Percentiles rank a stretch among this genome's conserved stretches.
Evolutionary conservation across 352 stramenopile species (phyloP).

Genomic region (Pythium vanterpoolii): DNA sequence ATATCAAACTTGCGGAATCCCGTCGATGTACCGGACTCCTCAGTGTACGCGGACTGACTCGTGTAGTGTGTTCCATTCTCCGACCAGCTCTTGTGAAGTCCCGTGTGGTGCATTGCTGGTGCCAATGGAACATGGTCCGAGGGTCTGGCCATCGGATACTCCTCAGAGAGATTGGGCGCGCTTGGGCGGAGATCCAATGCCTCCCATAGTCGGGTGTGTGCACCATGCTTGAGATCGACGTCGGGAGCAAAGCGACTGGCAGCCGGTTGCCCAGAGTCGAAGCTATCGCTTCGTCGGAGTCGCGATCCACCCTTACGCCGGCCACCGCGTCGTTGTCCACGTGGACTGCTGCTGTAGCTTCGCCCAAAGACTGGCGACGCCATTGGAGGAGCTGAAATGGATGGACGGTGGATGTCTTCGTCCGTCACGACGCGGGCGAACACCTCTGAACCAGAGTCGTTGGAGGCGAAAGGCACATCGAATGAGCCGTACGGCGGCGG

Average conservation of each 20-base stretch:
- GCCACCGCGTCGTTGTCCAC: background rate
- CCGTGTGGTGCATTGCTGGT: background rate
- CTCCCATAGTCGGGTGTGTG: slow-evolving; percentile 46
- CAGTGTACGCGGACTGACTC: background rate
- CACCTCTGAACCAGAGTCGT: background rate
- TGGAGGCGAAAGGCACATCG: background rate
- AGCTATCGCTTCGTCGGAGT: slow-evolving; percentile 42
- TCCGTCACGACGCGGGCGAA: slow-evolving; percentile 5
- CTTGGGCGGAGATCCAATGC: slow-evolving; percentile 45
- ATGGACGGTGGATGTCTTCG: background rate
- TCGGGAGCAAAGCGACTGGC: slow-evolving; percentile 12
- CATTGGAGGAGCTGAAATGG: background rate
- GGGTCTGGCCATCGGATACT: slow-evolving; percentile 12
- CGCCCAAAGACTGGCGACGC: slow-evolving; percentile 6
- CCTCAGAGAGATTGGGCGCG: slow-evolving; percentile 32
- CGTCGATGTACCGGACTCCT: background rate
- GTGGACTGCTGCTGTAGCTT: slow-evolving; percentile 10
- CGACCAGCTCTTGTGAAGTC: slow-evolving; percentile 9
- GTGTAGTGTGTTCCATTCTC: slow-evolving; percentile 9
- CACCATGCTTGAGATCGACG: slow-evolving; percentile 29
- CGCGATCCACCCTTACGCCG: slow-evolving; percentile 10
- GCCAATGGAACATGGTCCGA: background rate
- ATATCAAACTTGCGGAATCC: slow-evolving; percentile 19
- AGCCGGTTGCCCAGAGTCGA: slow-evolving; percentile 31
- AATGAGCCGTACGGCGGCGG: slow-evolving; percentile 1